These are phyloP conservation scores for Petunia axillaris DNA, from an alignment of 257 asterid genomes.

Conservation along the genomic window DNA sequence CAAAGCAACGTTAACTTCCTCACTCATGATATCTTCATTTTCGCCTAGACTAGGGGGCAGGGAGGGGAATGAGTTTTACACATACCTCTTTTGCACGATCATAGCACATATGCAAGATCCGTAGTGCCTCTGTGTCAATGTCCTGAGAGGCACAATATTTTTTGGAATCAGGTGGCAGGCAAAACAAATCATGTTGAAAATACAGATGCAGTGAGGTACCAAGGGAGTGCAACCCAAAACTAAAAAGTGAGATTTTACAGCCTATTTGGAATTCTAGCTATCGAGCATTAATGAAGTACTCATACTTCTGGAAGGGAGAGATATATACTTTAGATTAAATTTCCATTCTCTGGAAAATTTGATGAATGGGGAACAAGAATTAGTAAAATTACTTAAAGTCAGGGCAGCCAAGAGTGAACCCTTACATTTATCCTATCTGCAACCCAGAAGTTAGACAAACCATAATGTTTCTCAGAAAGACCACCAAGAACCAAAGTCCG, in stretches of 20 bases:
- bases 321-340: neutral
- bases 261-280: neutral
- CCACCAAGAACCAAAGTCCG: conserved; percentile 86
- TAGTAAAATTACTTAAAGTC: neutral
- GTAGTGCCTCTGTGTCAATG: conserved; percentile 76
- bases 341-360: neutral
- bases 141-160: conserved; percentile 50
- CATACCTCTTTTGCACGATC: conserved; percentile 82
- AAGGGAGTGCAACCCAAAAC: neutral
- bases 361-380: neutral
- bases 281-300: neutral
- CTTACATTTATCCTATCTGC: conserved; percentile 68
- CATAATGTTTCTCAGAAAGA: conserved; percentile 74
- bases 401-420: conserved; percentile 21
- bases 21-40: neutral
- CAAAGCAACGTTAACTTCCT: neutral
- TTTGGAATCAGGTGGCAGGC: conserved; percentile 21
- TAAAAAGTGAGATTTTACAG: neutral
- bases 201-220: neutral
- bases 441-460: conserved; percentile 87
- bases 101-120: conserved; percentile 61
- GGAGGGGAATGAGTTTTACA: neutral
- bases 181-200: neutral
- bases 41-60: neutral
- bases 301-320: conserved; percentile 3